phyloP scores from a whole-genome alignment of 345 rosid genomes.

The Heritiera fomes region DNA sequence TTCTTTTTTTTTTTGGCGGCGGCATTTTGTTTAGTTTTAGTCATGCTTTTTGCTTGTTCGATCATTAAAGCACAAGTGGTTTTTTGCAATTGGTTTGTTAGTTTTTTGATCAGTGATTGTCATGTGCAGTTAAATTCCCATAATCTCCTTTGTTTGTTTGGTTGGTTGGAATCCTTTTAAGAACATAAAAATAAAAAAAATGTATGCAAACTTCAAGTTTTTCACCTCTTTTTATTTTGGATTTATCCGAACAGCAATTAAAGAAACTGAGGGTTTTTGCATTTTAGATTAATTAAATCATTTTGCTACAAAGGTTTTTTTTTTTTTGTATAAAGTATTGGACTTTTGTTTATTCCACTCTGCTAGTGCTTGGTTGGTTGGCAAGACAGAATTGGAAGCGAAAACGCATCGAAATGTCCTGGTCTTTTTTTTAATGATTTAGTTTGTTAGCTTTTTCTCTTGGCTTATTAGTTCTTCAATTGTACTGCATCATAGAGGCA shows the following conservation, averaged over 20 bases:
- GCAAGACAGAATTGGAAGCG: background rate
- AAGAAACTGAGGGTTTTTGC: background rate
- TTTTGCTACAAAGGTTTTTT: background rate
- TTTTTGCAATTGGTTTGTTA: background rate
- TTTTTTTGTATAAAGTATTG: background rate
- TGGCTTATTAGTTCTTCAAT: no score
- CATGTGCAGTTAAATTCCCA: slow-evolving; percentile 13
- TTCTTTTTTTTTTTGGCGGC: no score
- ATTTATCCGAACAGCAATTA: background rate
- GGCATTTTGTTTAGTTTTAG: background rate
- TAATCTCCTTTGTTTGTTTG: slow-evolving; percentile 7
- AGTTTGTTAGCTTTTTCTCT: no score
- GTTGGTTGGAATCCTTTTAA: slow-evolving; percentile 5
- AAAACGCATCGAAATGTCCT: no score
- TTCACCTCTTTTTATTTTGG: background rate
- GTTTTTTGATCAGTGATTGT: background rate
- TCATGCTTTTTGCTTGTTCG: slow-evolving; percentile 3
- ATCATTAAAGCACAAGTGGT: slow-evolving; percentile 13
- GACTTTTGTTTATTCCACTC: background rate
- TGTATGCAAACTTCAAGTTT: background rate
- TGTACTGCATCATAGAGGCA: slow-evolving; percentile 37
- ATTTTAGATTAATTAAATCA: background rate
- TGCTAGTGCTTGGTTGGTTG: background rate
- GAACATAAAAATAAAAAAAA: no score
- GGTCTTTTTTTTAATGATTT: no score